Evolutionary conservation across 2,329 filamentous ascomycete genomes (phyloP), one percentile per base, ranked within the genome.

Genomic region (Boeremia lycopersici): DNA sequence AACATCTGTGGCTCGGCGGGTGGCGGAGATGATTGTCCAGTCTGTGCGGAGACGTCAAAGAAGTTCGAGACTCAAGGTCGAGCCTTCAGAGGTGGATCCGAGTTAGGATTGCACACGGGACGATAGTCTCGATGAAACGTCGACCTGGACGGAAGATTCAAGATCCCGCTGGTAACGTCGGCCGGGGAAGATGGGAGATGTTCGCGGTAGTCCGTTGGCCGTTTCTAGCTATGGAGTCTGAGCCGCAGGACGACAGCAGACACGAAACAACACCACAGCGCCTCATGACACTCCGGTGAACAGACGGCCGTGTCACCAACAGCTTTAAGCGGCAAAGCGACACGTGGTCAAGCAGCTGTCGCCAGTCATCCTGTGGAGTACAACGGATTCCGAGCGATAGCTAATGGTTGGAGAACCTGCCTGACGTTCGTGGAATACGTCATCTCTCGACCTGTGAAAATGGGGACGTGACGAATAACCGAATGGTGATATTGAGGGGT

Each of bases 31-130:
- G 41, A 52, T 60, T 45, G 38, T 43, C 47, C 39, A 9, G 58
- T 61, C 56, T 57, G 59, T 61, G 61, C 59, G 51, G 49, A 49
- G 34, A 54, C 48, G 45, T 43, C 36, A 38, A 59, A 41, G 42
- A 43, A 56, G 54, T 54, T 65, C 61, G 60, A 65, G 64, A 64
- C 59, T 63, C 44, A 43, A 31, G 23, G 51, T 35, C 36, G 42
- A 41, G 47, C 47, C 35, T 30, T 42, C 33, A 13, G 13, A 41
- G 54, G 62, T 54, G 53, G 56, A 53, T 33, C 49, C 40, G 35
- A 45, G 49, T 46, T 48, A 26, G 39, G 34, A 56, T 60, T 40
- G 36, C 48, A 39, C 47, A 41, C 53, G 56, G 56, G 56, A 63
- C 58, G 47, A 41, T 42, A 57, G 63, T 58, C 56, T 61, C 56